phyloP scores from a whole-genome alignment of 139 green algal species.

The Micractinium sp. region DNA sequence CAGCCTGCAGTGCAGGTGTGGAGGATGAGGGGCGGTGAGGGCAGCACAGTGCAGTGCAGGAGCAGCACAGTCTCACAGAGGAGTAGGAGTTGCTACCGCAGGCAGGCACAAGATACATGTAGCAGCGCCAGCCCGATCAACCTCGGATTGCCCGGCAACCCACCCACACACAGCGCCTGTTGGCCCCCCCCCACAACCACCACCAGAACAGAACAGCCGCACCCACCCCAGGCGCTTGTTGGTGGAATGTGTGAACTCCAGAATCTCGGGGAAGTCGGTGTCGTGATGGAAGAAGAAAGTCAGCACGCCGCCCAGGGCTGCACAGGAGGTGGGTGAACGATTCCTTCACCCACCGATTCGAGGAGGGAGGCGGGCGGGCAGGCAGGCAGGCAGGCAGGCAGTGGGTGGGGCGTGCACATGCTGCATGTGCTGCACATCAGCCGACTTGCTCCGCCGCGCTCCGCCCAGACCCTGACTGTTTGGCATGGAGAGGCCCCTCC shows the following conservation, averaged over 20 bases:
- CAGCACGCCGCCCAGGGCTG: constrained; percentile 65
- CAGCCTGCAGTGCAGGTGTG: background rate
- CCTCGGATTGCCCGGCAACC: constrained; percentile 50
- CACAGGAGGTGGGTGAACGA: background rate
- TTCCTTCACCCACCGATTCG: background rate
- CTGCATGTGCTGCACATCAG: too few species aligned
- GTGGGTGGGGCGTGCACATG: background rate
- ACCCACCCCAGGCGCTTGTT: constrained; percentile 14
- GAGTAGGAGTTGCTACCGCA: too few species aligned
- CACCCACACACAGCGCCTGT: constrained; percentile 36
- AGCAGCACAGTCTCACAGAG: too few species aligned
- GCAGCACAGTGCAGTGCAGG: background rate
- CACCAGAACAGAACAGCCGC: too few species aligned
- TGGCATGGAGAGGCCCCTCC: too few species aligned
- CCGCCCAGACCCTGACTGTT: background rate
- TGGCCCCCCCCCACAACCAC: too few species aligned
- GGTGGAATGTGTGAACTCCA: constrained; percentile 51
- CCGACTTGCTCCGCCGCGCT: too few species aligned
- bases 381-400: background rate
- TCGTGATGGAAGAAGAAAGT: constrained; percentile 82
- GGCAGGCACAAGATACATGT: background rate
- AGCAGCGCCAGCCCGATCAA: background rate
- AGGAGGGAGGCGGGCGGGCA: constrained; percentile 64
- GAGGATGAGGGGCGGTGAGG: too few species aligned
- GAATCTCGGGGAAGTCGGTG: constrained; percentile 83